Evolutionary conservation across 345 rosid genomes (phyloP).

Genomic region (Aethionema arabicum): DNA sequence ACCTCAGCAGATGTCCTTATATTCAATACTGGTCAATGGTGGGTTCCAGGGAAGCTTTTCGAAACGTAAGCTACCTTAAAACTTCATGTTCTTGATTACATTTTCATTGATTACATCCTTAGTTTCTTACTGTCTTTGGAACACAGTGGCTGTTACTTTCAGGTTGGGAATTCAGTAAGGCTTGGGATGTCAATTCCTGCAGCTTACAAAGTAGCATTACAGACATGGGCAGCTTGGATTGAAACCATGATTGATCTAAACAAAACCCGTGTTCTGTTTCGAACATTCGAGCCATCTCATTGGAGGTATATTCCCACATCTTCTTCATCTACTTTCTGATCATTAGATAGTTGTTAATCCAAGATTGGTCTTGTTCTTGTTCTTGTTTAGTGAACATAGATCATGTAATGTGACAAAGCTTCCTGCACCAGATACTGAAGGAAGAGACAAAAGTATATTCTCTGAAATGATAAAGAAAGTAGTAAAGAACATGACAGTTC

Average conservation of each 20-base stretch:
- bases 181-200: constrained; percentile 84
- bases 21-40: constrained; percentile 94
- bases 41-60: constrained; percentile 97
- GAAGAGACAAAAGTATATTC: constrained; percentile 54
- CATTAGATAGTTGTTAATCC: not conserved
- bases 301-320: constrained; percentile 55
- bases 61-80: constrained; percentile 57
- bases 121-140: constrained; percentile 38
- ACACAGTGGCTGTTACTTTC: constrained; percentile 85
- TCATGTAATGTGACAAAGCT: constrained; percentile 65
- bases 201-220: constrained; percentile 69
- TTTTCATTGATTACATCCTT: not conserved
- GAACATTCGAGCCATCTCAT: constrained; percentile 88
- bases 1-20: constrained; percentile 69
- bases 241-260: constrained; percentile 50
- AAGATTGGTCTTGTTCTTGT: constrained; percentile 17
- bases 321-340: constrained; percentile 4
- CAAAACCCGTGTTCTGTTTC: constrained; percentile 67
- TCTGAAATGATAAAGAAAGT: constrained; percentile 55
- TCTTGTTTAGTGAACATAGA: constrained; percentile 53
- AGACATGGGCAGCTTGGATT: constrained; percentile 89
- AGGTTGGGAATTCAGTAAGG: constrained; percentile 67
- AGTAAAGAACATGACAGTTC: constrained; percentile 57
- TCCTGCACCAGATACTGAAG: constrained; percentile 53
- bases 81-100: not conserved